phyloP scores from a whole-genome alignment of 257 asterid species.

The Scutellaria minor region DNA sequence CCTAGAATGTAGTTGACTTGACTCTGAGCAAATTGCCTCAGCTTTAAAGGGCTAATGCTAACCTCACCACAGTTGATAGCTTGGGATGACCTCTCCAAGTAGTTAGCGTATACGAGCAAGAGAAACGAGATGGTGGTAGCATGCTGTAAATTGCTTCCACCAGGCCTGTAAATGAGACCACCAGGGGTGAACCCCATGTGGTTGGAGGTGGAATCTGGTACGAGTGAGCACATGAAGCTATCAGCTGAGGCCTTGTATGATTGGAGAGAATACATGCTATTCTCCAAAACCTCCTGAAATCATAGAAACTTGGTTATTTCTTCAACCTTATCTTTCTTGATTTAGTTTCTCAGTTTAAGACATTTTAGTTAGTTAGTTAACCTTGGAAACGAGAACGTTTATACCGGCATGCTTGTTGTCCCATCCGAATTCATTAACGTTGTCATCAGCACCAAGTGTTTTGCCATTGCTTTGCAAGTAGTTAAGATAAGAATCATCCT shows the following conservation, averaged over 20 bases:
- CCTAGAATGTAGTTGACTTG: conserved; percentile 90
- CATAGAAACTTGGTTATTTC: not conserved
- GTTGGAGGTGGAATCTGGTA: conserved; percentile 79
- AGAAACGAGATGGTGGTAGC: conserved; percentile 82
- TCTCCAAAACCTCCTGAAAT: conserved; percentile 85
- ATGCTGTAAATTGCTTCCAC: conserved; percentile 97
- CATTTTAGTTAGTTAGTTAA: conserved; percentile 22
- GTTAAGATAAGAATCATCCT: conserved; percentile 64
- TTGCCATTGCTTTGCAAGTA: conserved; percentile 84
- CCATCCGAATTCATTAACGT: conserved; percentile 93
- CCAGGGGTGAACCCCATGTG: conserved; percentile 83
- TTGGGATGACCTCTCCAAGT: conserved; percentile 67
- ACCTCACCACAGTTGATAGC: conserved; percentile 67
- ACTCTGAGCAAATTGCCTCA: conserved; percentile 68
- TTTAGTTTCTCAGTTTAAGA: not conserved
- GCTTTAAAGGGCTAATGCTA: conserved; percentile 52
- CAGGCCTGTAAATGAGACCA: conserved; percentile 87
- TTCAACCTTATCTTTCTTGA: conserved; percentile 1
- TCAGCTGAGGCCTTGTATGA: conserved; percentile 93
- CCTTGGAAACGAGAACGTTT: conserved; percentile 91
- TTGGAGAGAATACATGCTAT: conserved; percentile 58
- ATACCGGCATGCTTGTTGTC: conserved; percentile 98
- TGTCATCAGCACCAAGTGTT: conserved; percentile 89
- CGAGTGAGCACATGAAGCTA: conserved; percentile 87
- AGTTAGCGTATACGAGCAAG: conserved; percentile 77